Evolutionary conservation across 768 basidiomycete genomes (phyloP).

Genomic region (Leccinellum rugosiceps): DNA sequence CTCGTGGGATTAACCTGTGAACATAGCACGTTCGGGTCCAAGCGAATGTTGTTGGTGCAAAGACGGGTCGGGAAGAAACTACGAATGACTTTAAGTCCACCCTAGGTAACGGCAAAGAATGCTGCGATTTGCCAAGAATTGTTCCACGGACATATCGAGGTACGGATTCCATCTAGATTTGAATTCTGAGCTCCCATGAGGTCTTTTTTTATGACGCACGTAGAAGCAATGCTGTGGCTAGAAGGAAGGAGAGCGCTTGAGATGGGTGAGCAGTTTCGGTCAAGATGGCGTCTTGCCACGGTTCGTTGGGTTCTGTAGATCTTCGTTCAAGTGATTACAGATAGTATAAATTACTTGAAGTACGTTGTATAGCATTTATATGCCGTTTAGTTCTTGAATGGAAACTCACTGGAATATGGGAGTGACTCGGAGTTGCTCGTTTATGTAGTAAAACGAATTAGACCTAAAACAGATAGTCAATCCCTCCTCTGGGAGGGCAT

Average conservation of each 20-base stretch:
- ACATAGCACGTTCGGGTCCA: conserved; percentile 66
- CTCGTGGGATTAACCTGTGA: not conserved
- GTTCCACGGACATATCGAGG: conserved; percentile 73
- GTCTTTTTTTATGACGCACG: conserved; percentile 10
- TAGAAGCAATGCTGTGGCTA: conserved; percentile 84
- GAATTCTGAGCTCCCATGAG: not conserved
- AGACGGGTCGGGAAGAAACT: conserved; percentile 59
- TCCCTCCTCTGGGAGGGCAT: too few relatives aligned
- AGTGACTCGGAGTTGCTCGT: too few relatives aligned
- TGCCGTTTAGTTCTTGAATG: too few relatives aligned
- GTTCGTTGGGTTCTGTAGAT: too few relatives aligned
- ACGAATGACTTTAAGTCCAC: conserved; percentile 80
- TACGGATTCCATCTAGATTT: conserved; percentile 15
- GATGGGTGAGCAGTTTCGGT: conserved; percentile 63
- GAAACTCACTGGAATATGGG: too few relatives aligned
- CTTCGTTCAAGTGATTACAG: too few relatives aligned
- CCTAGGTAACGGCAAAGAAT: conserved; percentile 50
- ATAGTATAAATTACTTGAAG: too few relatives aligned
- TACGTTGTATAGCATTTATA: too few relatives aligned
- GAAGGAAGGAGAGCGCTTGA: conserved; percentile 74
- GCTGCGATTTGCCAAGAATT: conserved; percentile 39
- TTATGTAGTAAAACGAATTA: too few relatives aligned
- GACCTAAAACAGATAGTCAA: too few relatives aligned
- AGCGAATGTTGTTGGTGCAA: conserved; percentile 68
- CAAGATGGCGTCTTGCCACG: conserved; percentile 18